These are phyloP conservation scores for Boletus rubropictus DNA, from an alignment of 768 basidiomycete genomes.

Conservation along the genomic window DNA sequence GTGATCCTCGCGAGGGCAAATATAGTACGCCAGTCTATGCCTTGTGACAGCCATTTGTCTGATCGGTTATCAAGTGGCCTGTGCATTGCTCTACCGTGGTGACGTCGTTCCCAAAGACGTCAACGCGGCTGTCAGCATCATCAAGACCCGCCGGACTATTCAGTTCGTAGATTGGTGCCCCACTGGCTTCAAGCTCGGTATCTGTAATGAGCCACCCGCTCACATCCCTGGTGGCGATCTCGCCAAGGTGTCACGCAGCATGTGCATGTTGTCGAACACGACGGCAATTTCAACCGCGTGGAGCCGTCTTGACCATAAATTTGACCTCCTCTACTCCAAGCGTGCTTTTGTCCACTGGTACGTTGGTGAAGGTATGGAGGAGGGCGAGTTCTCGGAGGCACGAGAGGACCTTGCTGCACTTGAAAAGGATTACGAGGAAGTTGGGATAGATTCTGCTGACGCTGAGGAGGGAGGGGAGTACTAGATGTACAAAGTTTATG, in stretches of 20 bases:
- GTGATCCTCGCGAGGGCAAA: conserved; percentile 74
- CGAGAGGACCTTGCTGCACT: conserved; percentile 99
- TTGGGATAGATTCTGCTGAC: conserved; percentile 50
- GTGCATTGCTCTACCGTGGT: conserved; percentile 67
- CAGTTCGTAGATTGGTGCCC: conserved; percentile 78
- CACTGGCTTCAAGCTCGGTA: conserved; percentile 74
- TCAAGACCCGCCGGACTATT: conserved; percentile 76
- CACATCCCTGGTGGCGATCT: conserved; percentile 72
- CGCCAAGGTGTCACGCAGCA: conserved; percentile 66
- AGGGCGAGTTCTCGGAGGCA: conserved; percentile 98
- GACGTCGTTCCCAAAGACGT: conserved; percentile 77
- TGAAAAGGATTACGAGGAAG: conserved; percentile 95
- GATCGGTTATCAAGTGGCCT: conserved; percentile 46
- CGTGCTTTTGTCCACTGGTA: conserved; percentile 56
- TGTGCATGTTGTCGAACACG: conserved; percentile 78
- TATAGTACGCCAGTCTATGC: conserved; percentile 43
- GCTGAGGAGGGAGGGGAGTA: conserved; percentile 48
- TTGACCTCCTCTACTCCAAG: conserved; percentile 72
- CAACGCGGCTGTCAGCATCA: conserved; percentile 65
- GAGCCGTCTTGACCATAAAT: conserved; percentile 73
- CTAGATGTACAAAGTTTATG: conserved; percentile 20
- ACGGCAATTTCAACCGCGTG: conserved; percentile 69
- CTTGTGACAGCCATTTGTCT: not conserved
- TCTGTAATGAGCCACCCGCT: conserved; percentile 75
- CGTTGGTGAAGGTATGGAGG: conserved; percentile 76